Percentiles rank a stretch among this genome's conserved stretches.
These are phyloP conservation scores for Truncatella angustata DNA, from an alignment of 2,329 filamentous ascomycete species.

Conservation along the genomic window DNA sequence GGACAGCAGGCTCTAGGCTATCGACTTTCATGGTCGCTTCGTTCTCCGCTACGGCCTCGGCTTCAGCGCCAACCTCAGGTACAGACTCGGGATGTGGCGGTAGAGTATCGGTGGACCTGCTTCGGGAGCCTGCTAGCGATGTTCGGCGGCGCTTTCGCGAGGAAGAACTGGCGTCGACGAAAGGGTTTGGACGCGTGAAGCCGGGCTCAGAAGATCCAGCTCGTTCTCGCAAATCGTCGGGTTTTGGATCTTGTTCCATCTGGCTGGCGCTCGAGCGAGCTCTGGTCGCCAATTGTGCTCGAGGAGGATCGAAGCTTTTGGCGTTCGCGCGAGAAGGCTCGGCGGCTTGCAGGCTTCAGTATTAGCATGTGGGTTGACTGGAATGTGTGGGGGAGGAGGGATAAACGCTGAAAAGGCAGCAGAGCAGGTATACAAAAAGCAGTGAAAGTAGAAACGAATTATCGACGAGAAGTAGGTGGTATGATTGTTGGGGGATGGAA, in stretches of 20 bases:
- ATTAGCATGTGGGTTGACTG: slow-evolving; percentile 55
- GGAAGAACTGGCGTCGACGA: slow-evolving; percentile 56
- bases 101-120: slow-evolving; percentile 47
- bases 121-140: slow-evolving; percentile 54
- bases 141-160: slow-evolving; percentile 63
- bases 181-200: slow-evolving; percentile 63
- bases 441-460: too few species aligned
- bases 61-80: too few species aligned
- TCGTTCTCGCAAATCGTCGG: slow-evolving; percentile 54
- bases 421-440: too few species aligned
- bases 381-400: slow-evolving; percentile 10
- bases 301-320: slow-evolving; percentile 41
- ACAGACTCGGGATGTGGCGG: slow-evolving; percentile 23
- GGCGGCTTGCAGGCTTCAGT: slow-evolving; percentile 43
- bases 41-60: slow-evolving; percentile 23
- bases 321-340: slow-evolving; percentile 53
- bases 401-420: not conserved
- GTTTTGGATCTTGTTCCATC: slow-evolving; percentile 53
- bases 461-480: not conserved
- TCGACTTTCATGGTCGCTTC: slow-evolving; percentile 41
- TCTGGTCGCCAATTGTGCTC: slow-evolving; percentile 43
- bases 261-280: slow-evolving; percentile 39
- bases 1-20: slow-evolving; percentile 34
- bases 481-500: too few species aligned
- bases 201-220: slow-evolving; percentile 61